Evolutionary conservation across 2,329 filamentous ascomycete genomes (phyloP).

Genomic region (Aspergillus transmontanensis): DNA sequence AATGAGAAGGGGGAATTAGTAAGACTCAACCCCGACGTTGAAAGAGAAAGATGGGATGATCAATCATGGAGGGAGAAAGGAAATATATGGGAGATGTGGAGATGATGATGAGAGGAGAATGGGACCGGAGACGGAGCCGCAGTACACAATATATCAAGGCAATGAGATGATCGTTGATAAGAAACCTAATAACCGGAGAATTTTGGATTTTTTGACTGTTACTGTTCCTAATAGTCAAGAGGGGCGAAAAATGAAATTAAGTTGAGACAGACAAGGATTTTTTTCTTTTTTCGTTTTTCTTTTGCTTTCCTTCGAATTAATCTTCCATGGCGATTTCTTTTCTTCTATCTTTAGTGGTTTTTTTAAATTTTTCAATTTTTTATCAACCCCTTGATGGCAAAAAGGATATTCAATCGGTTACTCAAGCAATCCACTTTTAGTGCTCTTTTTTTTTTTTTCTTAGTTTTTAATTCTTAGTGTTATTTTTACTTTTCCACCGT

Average conservation of each 20-base stretch:
- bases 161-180: slow-evolving; percentile 6
- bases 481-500: not conserved
- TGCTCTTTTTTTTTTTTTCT: not conserved
- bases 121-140: slow-evolving; percentile 4
- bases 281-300: not conserved
- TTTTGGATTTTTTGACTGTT: not conserved
- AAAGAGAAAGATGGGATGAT: not conserved
- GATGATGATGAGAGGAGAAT: not conserved
- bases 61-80: not conserved
- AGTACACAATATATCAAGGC: slow-evolving; percentile 5
- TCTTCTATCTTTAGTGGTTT: not conserved
- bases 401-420: not conserved
- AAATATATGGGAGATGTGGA: slow-evolving; percentile 1
- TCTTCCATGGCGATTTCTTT: not conserved
- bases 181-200: not conserved
- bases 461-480: not conserved
- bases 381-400: not conserved
- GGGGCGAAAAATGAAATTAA: not conserved
- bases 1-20: not conserved
- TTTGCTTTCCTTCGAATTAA: not conserved
- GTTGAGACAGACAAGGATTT: not conserved
- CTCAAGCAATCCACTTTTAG: not conserved
- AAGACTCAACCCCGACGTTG: not conserved
- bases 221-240: slow-evolving; percentile 1
- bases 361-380: not conserved